Evolutionary conservation across 139 green algal genomes (phyloP), one percentile per base, ranked within the genome.

Genomic region (Chlorella ohadii): DNA sequence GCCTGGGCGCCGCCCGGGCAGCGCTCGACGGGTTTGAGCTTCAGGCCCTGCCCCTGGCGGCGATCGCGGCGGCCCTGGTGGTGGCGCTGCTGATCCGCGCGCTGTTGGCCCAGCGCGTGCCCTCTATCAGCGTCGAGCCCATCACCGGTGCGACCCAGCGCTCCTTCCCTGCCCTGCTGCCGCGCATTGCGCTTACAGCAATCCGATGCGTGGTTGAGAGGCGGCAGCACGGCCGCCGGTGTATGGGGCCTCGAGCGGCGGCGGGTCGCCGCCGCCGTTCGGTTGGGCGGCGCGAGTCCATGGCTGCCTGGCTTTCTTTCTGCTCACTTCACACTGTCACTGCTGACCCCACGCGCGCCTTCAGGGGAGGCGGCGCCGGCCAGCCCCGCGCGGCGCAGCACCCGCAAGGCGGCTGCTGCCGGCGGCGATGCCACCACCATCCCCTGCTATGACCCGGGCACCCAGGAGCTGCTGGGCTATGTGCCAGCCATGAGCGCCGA

Each of bases 401-500:
- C 78, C 19, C 78, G 78, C 63, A 83, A 74, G n/a, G 28, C 67
- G 67, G 51, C 51, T 3, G 51, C 51, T 13, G 51, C 51, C 2
- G 51, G 51, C 51, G 27, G n/a, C n/a, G n/a, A 51, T 28, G 61
- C 76, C 25, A 28, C 65, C 67, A 90, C 87, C 27, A 92, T 97
- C 17, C 92, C 92, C 28, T 98, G 95, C 87, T 95, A 97, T 81
- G 95, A 99, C 77, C 97, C 97, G 11, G 93, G 88, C 65, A 98
- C 90, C 7, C 93, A 97, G 91, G 86, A 96, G 70, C 90, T 94
- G 36, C 87, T 99, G 36, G 96, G 96, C 47, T 89, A 93, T 57
- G 79, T 95, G 28, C 94, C 94, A 17, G 96, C 95, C 28, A 96
- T 98, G 93, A 95, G 80, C 16, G 68, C 85, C 6, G 81, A 85